Evolutionary conservation across 345 rosid genomes (phyloP).

Genomic region (Euphorbia lathyris): DNA sequence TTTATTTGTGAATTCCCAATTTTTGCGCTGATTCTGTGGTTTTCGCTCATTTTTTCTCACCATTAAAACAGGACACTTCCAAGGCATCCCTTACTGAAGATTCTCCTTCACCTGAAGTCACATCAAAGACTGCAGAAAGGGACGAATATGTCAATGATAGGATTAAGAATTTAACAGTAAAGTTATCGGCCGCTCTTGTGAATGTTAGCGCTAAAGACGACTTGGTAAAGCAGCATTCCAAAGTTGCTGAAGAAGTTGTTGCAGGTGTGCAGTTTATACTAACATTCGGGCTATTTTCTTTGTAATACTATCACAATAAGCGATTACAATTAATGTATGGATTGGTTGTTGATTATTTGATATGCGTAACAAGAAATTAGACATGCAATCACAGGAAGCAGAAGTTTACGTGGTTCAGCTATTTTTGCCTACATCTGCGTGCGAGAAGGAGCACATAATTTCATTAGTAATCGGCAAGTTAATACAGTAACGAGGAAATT

Average conservation of each 20-base stretch:
- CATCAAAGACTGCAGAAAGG: constrained; percentile 34
- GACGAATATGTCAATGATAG: constrained; percentile 48
- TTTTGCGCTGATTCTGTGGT: background rate
- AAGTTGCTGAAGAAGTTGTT: constrained; percentile 97
- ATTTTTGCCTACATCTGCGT: too few species aligned
- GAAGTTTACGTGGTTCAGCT: too few species aligned
- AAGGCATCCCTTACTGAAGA: constrained; percentile 52
- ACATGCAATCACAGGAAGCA: too few species aligned
- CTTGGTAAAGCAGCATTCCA: constrained; percentile 80
- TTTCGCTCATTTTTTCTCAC: constrained; percentile 16
- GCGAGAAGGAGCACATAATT: too few species aligned
- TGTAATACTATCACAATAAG: background rate
- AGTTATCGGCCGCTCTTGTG: constrained; percentile 69
- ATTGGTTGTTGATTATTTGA: too few species aligned
- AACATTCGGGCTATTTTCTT: background rate
- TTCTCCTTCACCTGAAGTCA: constrained; percentile 51
- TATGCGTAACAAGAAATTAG: too few species aligned
- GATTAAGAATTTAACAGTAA: constrained; percentile 50
- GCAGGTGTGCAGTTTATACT: constrained; percentile 44
- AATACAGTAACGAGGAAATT: too few species aligned
- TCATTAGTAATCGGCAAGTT: too few species aligned
- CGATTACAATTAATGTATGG: too few species aligned
- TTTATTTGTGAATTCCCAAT: background rate
- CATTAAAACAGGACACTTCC: constrained; percentile 51
- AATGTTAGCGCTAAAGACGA: constrained; percentile 78